Evolutionary conservation across 2,329 filamentous ascomycete species (phyloP).

Genomic region (Lecanicillium sp.): DNA sequence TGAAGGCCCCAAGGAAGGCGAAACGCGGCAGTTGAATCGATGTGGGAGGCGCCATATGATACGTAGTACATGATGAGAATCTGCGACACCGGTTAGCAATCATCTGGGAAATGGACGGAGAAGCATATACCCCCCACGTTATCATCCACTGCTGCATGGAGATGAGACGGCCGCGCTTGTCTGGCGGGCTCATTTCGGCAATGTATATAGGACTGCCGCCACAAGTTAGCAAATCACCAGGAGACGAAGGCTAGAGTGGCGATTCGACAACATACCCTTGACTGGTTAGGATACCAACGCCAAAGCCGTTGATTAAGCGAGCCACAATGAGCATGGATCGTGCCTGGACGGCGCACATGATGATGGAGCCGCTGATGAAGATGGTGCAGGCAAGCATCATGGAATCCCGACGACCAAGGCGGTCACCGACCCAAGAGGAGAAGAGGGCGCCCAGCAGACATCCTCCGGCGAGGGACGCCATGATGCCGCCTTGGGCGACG

Average conservation of each 20-base stretch:
- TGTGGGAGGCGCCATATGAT: slow-evolving; percentile 52
- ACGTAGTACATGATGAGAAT: slow-evolving; percentile 64
- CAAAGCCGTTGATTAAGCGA: slow-evolving; percentile 54
- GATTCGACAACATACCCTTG: slow-evolving; percentile 7
- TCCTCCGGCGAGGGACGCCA: slow-evolving; percentile 35
- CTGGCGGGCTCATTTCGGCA: slow-evolving; percentile 45
- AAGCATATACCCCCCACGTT: slow-evolving; percentile 25
- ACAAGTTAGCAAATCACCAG: not conserved
- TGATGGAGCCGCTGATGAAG: slow-evolving; percentile 13
- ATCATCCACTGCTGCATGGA: slow-evolving; percentile 50
- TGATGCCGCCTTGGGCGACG: slow-evolving; percentile 34
- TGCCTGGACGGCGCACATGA: slow-evolving; percentile 14
- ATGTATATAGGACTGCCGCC: slow-evolving; percentile 47
- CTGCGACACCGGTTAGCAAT: slow-evolving; percentile 19
- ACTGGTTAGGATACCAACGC: slow-evolving; percentile 58
- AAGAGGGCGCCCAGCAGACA: slow-evolving; percentile 33
- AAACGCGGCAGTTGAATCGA: slow-evolving; percentile 49
- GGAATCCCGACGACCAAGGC: slow-evolving; percentile 27
- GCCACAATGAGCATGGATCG: slow-evolving; percentile 33
- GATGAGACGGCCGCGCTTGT: slow-evolving; percentile 50
- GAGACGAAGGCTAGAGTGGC: not conserved
- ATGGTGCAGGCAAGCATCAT: slow-evolving; percentile 15
- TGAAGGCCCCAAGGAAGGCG: slow-evolving; percentile 57
- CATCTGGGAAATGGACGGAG: slow-evolving; percentile 46
- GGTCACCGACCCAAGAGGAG: slow-evolving; percentile 34